Conservation (phyloP, 2,329 filamentous ascomycete genomes). For the Elsinoe fawcettii region DNA sequence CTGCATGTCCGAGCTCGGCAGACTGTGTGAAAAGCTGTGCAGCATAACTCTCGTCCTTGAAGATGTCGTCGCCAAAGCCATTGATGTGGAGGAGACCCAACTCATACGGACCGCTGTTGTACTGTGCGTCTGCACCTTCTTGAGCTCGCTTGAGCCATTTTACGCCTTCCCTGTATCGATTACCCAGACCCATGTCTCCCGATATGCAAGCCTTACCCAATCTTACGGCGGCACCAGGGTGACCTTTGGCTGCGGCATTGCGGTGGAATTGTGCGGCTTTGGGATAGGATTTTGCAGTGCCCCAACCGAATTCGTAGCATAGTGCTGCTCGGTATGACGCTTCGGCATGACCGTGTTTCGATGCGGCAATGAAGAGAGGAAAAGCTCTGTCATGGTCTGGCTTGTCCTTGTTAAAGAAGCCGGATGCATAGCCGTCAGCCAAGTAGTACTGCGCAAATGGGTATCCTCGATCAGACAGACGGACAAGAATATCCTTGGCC, state of each 20-base stretch:
- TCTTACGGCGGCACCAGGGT: slow-evolving; percentile 89
- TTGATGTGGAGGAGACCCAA: slow-evolving; percentile 81
- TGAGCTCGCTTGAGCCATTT: slow-evolving; percentile 94
- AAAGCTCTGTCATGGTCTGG: slow-evolving; percentile 88
- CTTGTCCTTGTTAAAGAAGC: slow-evolving; percentile 90
- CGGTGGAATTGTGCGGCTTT: slow-evolving; percentile 94
- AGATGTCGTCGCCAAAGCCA: slow-evolving; percentile 90
- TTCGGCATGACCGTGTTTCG: slow-evolving; percentile 95
- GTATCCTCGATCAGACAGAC: slow-evolving; percentile 77
- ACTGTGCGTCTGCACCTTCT: slow-evolving; percentile 82
- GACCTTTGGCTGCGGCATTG: slow-evolving; percentile 82
- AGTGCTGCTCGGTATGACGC: slow-evolving; percentile 87
- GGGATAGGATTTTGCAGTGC: slow-evolving; percentile 76
- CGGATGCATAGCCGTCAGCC: slow-evolving; percentile 86
- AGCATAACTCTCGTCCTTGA: slow-evolving; percentile 82
- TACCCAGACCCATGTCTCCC: slow-evolving; percentile 76
- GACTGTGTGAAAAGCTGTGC: slow-evolving; percentile 91
- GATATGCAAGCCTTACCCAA: slow-evolving; percentile 84
- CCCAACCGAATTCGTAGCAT: slow-evolving; percentile 98
- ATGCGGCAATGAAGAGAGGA: slow-evolving; percentile 82
- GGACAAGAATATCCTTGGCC: slow-evolving; percentile 81
- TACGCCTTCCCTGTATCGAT: slow-evolving; percentile 79
- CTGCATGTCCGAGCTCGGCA: slow-evolving; percentile 79
- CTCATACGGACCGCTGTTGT: slow-evolving; percentile 88
- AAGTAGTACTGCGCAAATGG: slow-evolving; percentile 98